Conservation (phyloP, 495 filamentous ascomycete species). For the Xeromyces bisporus region DNA sequence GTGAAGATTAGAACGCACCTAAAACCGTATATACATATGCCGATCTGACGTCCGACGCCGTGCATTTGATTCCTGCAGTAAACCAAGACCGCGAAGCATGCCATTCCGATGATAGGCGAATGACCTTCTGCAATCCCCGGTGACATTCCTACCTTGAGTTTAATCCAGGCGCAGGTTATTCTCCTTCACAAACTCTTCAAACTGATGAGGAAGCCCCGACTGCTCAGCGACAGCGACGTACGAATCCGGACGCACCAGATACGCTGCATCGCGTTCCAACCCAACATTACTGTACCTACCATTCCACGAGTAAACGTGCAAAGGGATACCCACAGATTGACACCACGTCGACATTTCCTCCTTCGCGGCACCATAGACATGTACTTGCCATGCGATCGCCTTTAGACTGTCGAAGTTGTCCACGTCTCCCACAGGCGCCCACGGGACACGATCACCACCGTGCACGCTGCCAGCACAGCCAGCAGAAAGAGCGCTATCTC, state of each 20-base stretch:
- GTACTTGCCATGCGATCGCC: conserved; percentile 18
- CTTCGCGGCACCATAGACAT: conserved; percentile 14
- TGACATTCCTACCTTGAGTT: too few relatives aligned
- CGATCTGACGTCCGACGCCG: too few relatives aligned
- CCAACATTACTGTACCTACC: conserved; percentile 10
- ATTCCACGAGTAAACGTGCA: conserved; percentile 14
- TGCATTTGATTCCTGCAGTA: too few relatives aligned
- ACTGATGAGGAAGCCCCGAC: conserved; percentile 6
- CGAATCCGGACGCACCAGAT: conserved; percentile 19
- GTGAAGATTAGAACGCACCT: too few relatives aligned
- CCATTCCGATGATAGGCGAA: too few relatives aligned
- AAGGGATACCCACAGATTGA: conserved; percentile 5
- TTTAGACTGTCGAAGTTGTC: conserved; percentile 18
- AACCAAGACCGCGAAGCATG: too few relatives aligned
- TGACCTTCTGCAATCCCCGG: too few relatives aligned
- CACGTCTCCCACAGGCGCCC: conserved; percentile 10
- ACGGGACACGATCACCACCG: conserved; percentile 20
- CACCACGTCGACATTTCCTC: conserved; percentile 15
- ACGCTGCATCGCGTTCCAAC: conserved; percentile 11
- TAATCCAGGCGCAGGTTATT: conserved; percentile 4
- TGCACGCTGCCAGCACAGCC: conserved; percentile 8
- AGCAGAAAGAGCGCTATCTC: conserved; percentile 8
- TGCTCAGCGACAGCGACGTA: conserved; percentile 18
- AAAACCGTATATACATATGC: too few relatives aligned
- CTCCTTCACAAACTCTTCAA: conserved; percentile 7